Evolutionary conservation across 257 asterid genomes (phyloP), one percentile per base, ranked within the genome.

Genomic region (Mentha longifolia): DNA sequence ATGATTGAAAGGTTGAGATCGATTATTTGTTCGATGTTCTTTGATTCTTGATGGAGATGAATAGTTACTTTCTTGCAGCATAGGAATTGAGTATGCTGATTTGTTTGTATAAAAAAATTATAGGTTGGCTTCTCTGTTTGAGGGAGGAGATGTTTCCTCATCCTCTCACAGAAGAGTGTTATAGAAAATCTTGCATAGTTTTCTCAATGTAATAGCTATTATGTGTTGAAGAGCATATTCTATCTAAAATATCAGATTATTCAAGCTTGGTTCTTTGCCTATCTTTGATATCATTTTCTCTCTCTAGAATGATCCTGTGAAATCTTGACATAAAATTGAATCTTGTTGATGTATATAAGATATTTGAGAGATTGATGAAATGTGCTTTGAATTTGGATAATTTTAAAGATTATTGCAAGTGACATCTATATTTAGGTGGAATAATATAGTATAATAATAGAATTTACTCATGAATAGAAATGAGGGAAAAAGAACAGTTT

Each of bases 91-190:
- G 60, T 71, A 78, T 68, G 68, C 57, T 75, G 74, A 25, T 63
- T 73, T 14, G 42, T 65, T n/a, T 72, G 77, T 74, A 68, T 79
- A 77, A 72, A 76, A n/a, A 11, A 2, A 2, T 58, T 51, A 37
- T 73, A 75, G 76, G 68, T 68, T 73, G 65, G 86, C 91, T 76
- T 85, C 89, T 89, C 88, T 77, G 85, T 83, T 42, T 62, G 83
- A 61, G 73, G 79, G 63, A 54, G 72, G 84, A 66, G 56, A 49
- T 9, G 74, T 41, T 79, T 72, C 77, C 68, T 56, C 77, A 30
- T 58, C 78, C 81, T 74, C 80, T 62, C 37, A 76, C 86, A 71
- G 88, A 66, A 88, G 90, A 88, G 87, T 73, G 54, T 64, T 61
- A 20, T 73, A 70, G 68, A 22, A 65, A 43, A 47, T 20, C 15